These are phyloP conservation scores for Trichosanthes truncata DNA, from an alignment of 306 rosid species.

Conservation along the genomic window DNA sequence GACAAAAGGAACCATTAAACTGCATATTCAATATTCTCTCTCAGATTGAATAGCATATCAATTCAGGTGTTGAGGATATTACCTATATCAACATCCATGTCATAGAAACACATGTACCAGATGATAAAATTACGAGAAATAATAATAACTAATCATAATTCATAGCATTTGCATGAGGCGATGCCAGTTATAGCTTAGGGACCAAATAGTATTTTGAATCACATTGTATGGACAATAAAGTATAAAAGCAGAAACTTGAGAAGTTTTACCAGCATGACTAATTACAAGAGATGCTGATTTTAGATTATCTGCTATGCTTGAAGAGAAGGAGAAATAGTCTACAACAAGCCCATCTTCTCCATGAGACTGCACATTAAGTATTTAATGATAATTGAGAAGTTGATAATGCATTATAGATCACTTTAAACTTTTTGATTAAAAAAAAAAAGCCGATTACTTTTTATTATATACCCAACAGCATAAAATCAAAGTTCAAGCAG, in stretches of 20 bases:
- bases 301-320: slow-evolving; percentile 78
- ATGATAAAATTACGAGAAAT: neutral
- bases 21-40: neutral
- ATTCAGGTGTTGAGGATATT: neutral
- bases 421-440: neutral
- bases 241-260: neutral
- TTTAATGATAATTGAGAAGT: neutral
- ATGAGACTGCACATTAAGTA: slow-evolving; percentile 34
- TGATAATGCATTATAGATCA: neutral
- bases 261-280: slow-evolving; percentile 63
- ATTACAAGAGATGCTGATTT: slow-evolving; percentile 79
- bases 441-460: neutral
- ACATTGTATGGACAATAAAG: neutral
- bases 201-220: neutral
- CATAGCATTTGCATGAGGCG: neutral
- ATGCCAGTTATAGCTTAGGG: neutral
- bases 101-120: neutral
- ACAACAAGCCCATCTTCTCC: slow-evolving; percentile 51
- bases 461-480: neutral
- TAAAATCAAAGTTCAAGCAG: neutral
- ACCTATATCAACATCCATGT: neutral
- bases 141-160: neutral
- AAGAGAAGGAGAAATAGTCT: slow-evolving; percentile 73
- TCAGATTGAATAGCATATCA: neutral
- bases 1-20: neutral